These are phyloP conservation scores for Rhodotorula taiwanensis DNA, from an alignment of 768 basidiomycete species.

Conservation along the genomic window DNA sequence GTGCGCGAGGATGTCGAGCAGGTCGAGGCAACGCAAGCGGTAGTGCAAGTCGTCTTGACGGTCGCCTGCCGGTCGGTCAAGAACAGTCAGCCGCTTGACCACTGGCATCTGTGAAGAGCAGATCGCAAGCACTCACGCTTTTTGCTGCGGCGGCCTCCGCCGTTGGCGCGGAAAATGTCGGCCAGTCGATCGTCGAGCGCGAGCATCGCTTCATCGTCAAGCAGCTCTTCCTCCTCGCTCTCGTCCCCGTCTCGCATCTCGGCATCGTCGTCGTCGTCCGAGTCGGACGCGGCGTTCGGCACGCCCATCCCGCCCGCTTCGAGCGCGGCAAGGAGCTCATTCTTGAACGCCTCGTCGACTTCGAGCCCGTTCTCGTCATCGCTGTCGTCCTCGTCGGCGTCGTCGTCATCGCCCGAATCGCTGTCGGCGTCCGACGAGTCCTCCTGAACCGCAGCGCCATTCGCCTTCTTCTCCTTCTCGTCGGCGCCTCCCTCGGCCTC, in stretches of 20 bases:
- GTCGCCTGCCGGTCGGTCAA: slow-evolving; percentile 49
- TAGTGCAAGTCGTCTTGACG: slow-evolving; percentile 89
- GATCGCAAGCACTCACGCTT: slow-evolving; percentile 66
- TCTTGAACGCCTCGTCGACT: slow-evolving; percentile 55
- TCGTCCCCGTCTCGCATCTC: slow-evolving; percentile 50
- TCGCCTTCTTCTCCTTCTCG: slow-evolving; percentile 37
- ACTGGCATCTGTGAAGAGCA: no score
- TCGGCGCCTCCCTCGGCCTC: slow-evolving; percentile 4
- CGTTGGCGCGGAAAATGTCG: slow-evolving; percentile 68
- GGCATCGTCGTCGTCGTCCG: slow-evolving; percentile 51
- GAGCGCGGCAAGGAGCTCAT: slow-evolving; percentile 53
- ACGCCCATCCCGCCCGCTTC: slow-evolving; percentile 48
- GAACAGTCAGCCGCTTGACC: no score
- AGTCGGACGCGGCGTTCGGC: slow-evolving; percentile 52
- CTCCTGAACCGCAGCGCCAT: slow-evolving; percentile 43
- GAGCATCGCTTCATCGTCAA: slow-evolving; percentile 99
- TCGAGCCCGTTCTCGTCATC: slow-evolving; percentile 44
- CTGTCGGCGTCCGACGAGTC: background rate
- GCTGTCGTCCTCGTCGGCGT: slow-evolving; percentile 45
- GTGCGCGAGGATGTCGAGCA: slow-evolving; percentile 78
- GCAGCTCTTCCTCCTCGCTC: slow-evolving; percentile 47
- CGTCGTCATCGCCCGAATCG: slow-evolving; percentile 39
- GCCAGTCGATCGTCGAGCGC: slow-evolving; percentile 87
- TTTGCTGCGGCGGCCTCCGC: slow-evolving; percentile 56
- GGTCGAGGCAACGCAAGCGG: slow-evolving; percentile 89